Conservation (phyloP, 768 basidiomycete genomes). For the Leccinum subtestaceum region DNA sequence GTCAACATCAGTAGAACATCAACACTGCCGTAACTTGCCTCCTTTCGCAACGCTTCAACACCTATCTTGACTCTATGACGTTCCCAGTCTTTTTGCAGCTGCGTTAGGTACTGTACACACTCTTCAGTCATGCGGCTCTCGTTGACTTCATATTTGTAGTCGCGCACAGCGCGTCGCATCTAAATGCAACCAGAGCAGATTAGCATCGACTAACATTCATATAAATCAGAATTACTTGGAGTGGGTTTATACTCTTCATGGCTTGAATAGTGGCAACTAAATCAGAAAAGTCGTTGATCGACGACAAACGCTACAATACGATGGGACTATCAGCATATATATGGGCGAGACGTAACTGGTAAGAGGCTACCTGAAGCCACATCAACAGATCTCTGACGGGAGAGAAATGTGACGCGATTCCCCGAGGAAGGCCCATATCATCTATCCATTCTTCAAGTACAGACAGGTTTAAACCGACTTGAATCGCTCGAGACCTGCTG, state of each 20-base stretch:
- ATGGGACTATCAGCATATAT: slow-evolving; percentile 1
- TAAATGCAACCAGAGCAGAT: slow-evolving; percentile 24
- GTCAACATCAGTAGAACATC: slow-evolving; percentile 5
- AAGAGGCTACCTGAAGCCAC: slow-evolving; percentile 70
- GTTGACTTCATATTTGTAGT: slow-evolving; percentile 92
- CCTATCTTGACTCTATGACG: slow-evolving; percentile 82
- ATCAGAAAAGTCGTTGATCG: slow-evolving; percentile 82
- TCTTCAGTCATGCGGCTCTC: slow-evolving; percentile 94
- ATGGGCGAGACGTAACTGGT: neutral
- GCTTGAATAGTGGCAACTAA: slow-evolving; percentile 88
- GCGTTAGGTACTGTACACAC: slow-evolving; percentile 89
- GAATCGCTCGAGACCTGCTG: slow-evolving; percentile 72
- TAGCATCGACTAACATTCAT: neutral
- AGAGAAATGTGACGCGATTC: slow-evolving; percentile 76
- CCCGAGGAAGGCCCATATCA: slow-evolving; percentile 72
- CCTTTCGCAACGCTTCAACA: slow-evolving; percentile 80
- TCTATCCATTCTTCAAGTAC: slow-evolving; percentile 91
- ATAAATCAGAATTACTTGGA: slow-evolving; percentile 56
- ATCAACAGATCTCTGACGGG: slow-evolving; percentile 80
- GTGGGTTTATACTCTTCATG: slow-evolving; percentile 83
- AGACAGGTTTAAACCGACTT: slow-evolving; percentile 84
- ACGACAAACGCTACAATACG: slow-evolving; percentile 67
- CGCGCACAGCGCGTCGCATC: slow-evolving; percentile 92
- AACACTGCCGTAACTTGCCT: slow-evolving; percentile 43
- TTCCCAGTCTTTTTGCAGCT: slow-evolving; percentile 98